Evolutionary conservation across 2,329 filamentous ascomycete species (phyloP), one percentile per base, ranked within the genome.

Genomic region (Colletotrichum cuscutae): DNA sequence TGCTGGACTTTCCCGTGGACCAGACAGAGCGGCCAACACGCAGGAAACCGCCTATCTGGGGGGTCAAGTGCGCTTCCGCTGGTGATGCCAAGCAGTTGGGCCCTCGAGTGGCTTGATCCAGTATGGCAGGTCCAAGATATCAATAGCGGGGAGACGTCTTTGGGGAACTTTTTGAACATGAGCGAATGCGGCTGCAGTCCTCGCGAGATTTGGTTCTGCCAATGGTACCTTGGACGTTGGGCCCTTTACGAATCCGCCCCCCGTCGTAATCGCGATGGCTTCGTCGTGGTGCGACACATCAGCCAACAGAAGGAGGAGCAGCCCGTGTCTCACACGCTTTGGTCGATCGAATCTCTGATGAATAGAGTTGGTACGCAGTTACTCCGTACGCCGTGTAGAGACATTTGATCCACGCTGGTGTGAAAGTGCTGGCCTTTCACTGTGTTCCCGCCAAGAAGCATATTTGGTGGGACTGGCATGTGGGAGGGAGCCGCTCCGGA

Each of bases 211-310:
- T 6, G 24, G 52, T 8, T 32, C n/a, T 42, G 19, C 59, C 65
- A 72, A 70, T 70, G 59, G 60, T 11, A 4, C 32, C 13, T 22
- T 32, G 11, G 28, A 12, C 58, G 58, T 42, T 58, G 65, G 53
- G 59, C 53, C 59, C 32, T 26, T 26, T 13, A 24, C 32, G 6
- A 22, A 32, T 30, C 42, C 54, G 8, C 66, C 42, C 54, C 54
- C 49, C 28, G 56, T 32, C 53, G 46, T 19, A 26, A 65, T 71
- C 56, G 28, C 60, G 56, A 71, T 70, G 71, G 66, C 46, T 64
- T 65, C 60, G 26, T 61, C 46, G 60, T 61, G 66, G 71, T 71
- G 71, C 56, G 61, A 70, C 32, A 24, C 15, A 9, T 49, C 22
- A 58, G 42, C 65, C 42, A 30, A 53, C 69, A 69, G 59, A 59